Evolutionary conservation across 2,329 filamentous ascomycete species (phyloP).

Genomic region (Colletotrichum phormii): DNA sequence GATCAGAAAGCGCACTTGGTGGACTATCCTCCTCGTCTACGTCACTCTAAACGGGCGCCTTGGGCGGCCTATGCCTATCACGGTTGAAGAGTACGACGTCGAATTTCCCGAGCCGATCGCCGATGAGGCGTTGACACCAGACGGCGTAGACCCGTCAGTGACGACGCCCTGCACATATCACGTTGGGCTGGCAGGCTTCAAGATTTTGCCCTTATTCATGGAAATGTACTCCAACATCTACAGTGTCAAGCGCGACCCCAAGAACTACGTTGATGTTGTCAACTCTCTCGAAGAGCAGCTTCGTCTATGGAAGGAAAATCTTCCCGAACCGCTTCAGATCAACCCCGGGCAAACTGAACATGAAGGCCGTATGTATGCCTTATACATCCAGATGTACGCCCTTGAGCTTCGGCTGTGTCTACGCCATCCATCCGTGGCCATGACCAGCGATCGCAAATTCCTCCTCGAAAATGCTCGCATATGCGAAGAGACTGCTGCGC

Average conservation of each 20-base stretch:
- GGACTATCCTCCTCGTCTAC: slow-evolving; percentile 75
- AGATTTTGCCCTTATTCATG: slow-evolving; percentile 74
- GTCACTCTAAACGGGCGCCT: slow-evolving; percentile 80
- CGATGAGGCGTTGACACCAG: slow-evolving; percentile 76
- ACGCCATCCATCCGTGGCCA: slow-evolving; percentile 70
- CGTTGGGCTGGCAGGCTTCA: slow-evolving; percentile 74
- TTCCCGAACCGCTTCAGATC: slow-evolving; percentile 72
- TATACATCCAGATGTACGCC: slow-evolving; percentile 65
- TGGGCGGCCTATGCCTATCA: slow-evolving; percentile 81
- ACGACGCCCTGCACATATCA: slow-evolving; percentile 73
- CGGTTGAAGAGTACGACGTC: slow-evolving; percentile 80
- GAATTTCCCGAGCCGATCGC: slow-evolving; percentile 79
- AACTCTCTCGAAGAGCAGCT: slow-evolving; percentile 74
- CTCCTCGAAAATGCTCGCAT: slow-evolving; percentile 73
- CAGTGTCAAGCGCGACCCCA: slow-evolving; percentile 71
- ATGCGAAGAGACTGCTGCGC: slow-evolving; percentile 73
- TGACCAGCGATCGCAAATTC: slow-evolving; percentile 64
- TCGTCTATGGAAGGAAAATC: slow-evolving; percentile 69
- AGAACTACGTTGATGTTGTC: slow-evolving; percentile 73
- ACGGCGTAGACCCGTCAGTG: slow-evolving; percentile 68
- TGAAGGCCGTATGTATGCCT: slow-evolving; percentile 60
- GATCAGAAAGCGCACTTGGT: slow-evolving; percentile 82
- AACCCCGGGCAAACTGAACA: slow-evolving; percentile 46
- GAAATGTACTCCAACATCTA: slow-evolving; percentile 85
- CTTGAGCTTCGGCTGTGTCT: slow-evolving; percentile 71